Evolutionary conservation across 176 grass and related monocot genomes (phyloP).

Genomic region (Bothriochloa decipiens): DNA sequence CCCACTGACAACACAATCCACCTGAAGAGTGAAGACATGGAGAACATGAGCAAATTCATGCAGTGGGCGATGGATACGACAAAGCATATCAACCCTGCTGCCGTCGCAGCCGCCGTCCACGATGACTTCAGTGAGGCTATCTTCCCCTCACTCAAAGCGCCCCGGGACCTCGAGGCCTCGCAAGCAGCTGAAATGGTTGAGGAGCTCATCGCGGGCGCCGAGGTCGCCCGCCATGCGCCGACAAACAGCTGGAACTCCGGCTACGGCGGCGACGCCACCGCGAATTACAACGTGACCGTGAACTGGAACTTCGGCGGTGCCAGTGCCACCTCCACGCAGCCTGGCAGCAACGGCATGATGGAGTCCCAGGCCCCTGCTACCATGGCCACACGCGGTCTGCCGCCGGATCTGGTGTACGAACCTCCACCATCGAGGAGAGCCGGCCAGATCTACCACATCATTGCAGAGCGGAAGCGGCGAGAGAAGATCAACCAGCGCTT

Average conservation of each 20-base stretch:
- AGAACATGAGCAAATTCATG: no score
- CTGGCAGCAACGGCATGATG: no score
- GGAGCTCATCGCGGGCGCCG: neutral
- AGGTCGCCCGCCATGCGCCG: no score
- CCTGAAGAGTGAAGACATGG: no score
- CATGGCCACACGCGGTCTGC: neutral
- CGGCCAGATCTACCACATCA: constrained; percentile 67
- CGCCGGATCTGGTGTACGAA: neutral
- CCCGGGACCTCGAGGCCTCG: constrained; percentile 31
- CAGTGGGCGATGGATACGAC: constrained; percentile 49
- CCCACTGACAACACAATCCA: no score
- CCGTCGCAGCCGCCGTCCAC: neutral
- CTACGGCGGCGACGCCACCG: no score
- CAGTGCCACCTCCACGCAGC: neutral
- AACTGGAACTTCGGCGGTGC: constrained; percentile 61
- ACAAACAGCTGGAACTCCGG: no score
- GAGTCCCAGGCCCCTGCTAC: neutral
- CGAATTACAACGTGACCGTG: neutral
- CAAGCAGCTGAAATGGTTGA: neutral
- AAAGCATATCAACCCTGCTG: neutral
- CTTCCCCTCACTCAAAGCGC: constrained; percentile 42
- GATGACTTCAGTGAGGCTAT: neutral
- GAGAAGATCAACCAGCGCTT: constrained; percentile 84
- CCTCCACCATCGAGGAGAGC: neutral
- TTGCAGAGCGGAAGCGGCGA: constrained; percentile 69